A percentile compares a stretch with the other conserved stretches of the same genome.
phyloP scores from a whole-genome alignment of 1,284 basidiomycete genomes.

The Trichosporon inkin region DNA sequence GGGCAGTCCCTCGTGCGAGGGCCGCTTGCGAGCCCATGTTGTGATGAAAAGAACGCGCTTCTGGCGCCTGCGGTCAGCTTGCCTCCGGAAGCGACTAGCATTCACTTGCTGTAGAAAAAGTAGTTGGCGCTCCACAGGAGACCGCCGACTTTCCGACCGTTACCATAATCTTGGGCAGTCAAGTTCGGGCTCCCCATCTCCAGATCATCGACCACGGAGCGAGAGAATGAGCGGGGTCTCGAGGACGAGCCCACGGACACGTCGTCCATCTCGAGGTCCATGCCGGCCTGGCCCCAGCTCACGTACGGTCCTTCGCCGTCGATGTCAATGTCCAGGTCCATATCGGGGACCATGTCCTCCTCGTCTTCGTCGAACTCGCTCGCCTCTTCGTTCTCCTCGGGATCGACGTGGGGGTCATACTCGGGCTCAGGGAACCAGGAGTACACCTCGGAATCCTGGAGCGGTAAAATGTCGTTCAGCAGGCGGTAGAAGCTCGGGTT shows the following conservation, averaged over 20 bases:
- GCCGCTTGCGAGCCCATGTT: constrained; percentile 75
- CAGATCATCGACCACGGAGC: constrained; percentile 47
- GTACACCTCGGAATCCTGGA: constrained; percentile 91
- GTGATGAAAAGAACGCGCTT: constrained; percentile 92
- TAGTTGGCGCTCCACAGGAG: constrained; percentile 95
- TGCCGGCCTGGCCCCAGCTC: constrained; percentile 35
- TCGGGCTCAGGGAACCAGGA: constrained; percentile 92
- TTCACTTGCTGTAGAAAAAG: constrained; percentile 92
- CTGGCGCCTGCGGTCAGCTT: constrained; percentile 50
- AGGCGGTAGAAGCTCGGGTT: constrained; percentile 63
- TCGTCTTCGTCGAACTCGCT: constrained; percentile 39
- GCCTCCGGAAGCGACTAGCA: constrained; percentile 11
- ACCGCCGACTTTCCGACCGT: constrained; percentile 61
- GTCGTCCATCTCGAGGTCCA: constrained; percentile 31
- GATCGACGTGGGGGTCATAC: constrained; percentile 86
- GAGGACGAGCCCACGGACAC: constrained; percentile 17
- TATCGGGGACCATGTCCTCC: constrained; percentile 33
- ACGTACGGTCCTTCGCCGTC: constrained; percentile 35
- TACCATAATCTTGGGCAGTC: constrained; percentile 47
- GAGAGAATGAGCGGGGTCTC: constrained; percentile 5
- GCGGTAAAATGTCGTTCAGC: constrained; percentile 83
- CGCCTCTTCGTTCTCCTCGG: constrained; percentile 63
- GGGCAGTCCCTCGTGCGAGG: constrained; percentile 18
- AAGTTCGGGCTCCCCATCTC: constrained; percentile 19
- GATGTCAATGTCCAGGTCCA: constrained; percentile 41